Percentiles rank a stretch among this genome's conserved stretches.
Conservation (phyloP, 2,329 filamentous ascomycete species). For the Hypoxylon sp. region DNA sequence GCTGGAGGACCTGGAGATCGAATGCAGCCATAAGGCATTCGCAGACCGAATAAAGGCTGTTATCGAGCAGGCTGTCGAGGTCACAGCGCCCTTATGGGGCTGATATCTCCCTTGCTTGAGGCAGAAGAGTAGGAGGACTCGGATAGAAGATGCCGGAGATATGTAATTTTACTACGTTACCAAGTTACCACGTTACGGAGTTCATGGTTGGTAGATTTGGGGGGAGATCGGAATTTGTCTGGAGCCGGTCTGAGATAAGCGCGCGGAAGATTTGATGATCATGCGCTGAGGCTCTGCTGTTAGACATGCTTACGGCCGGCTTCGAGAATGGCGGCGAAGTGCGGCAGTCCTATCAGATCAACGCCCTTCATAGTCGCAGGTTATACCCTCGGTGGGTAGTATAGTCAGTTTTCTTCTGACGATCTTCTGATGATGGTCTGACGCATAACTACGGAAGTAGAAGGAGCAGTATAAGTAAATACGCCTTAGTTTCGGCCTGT, state of each 20-base stretch:
- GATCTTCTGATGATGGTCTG: neutral
- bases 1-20: slow-evolving; percentile 92
- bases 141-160: neutral
- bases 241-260: slow-evolving; percentile 18
- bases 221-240: slow-evolving; percentile 6
- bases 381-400: neutral
- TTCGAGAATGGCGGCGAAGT: neutral
- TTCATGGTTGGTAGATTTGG: neutral
- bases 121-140: slow-evolving; percentile 3
- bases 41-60: slow-evolving; percentile 89
- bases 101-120: slow-evolving; percentile 49
- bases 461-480: neutral
- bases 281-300: slow-evolving; percentile 18
- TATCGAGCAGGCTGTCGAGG: slow-evolving; percentile 90
- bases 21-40: slow-evolving; percentile 83
- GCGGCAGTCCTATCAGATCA: neutral
- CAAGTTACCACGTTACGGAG: slow-evolving; percentile 8
- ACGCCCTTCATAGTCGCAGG: neutral
- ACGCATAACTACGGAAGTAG: neutral
- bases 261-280: slow-evolving; percentile 12
- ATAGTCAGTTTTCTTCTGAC: neutral
- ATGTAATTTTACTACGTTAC: slow-evolving; percentile 18
- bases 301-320: neutral
- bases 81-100: slow-evolving; percentile 81
- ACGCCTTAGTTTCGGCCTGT: neutral